These are phyloP conservation scores for Cladosporium halotolerans DNA, from an alignment of 2,329 filamentous ascomycete genomes.

Conservation along the genomic window DNA sequence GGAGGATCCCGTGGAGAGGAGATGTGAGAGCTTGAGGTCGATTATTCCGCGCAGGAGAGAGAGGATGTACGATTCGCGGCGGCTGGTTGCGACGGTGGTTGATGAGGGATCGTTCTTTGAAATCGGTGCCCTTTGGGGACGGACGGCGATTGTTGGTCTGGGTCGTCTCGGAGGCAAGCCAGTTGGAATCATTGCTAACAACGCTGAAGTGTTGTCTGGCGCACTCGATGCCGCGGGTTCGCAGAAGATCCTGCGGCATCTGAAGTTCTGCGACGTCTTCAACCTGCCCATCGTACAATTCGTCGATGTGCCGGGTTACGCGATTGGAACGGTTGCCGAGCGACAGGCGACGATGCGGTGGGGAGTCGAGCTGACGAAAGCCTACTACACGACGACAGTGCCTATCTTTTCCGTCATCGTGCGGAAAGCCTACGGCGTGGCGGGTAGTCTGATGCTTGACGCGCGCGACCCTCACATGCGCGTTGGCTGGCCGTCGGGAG, in stretches of 20 bases:
- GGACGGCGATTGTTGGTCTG: constrained; percentile 55
- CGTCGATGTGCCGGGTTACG: constrained; percentile 57
- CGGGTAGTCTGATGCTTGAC: constrained; percentile 59
- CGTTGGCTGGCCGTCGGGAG: constrained; percentile 58
- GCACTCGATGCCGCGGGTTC: constrained; percentile 55
- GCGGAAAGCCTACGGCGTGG: constrained; percentile 56
- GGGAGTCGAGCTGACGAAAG: constrained; percentile 54
- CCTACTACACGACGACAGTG: constrained; percentile 57
- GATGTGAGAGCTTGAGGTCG: constrained; percentile 45
- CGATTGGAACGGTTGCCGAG: constrained; percentile 58
- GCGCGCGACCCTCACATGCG: constrained; percentile 55
- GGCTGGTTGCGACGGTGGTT: constrained; percentile 52
- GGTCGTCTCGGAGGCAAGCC: constrained; percentile 52
- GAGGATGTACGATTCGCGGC: constrained; percentile 55
- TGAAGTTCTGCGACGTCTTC: constrained; percentile 61
- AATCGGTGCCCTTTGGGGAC: constrained; percentile 58
- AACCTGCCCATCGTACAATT: constrained; percentile 60
- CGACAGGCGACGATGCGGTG: constrained; percentile 59
- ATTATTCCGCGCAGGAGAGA: constrained; percentile 53
- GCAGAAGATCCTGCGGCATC: constrained; percentile 54
- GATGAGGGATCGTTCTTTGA: constrained; percentile 56
- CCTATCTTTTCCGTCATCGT: constrained; percentile 60
- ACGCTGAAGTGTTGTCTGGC: constrained; percentile 53
- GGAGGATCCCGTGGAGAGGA: constrained; percentile 46
- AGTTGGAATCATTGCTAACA: constrained; percentile 54